Conservation (phyloP, 495 filamentous ascomycete species). For the Apodospora peruviana region DNA sequence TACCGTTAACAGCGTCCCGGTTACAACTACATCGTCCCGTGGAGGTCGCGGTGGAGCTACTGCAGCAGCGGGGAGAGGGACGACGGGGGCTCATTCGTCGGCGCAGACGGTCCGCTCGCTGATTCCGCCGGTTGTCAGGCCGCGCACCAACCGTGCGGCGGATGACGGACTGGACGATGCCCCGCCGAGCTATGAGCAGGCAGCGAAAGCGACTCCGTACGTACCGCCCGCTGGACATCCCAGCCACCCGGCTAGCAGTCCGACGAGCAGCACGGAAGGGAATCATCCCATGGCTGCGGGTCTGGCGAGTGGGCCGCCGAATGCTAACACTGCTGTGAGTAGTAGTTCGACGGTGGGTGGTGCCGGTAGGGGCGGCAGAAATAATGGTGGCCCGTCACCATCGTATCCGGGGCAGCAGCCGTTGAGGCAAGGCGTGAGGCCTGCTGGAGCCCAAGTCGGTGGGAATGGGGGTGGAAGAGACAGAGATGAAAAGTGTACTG, state of each 20-base stretch:
- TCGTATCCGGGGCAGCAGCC: neutral
- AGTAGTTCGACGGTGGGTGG: neutral
- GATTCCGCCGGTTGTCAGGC: conserved; percentile 23
- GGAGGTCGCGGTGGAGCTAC: conserved; percentile 4
- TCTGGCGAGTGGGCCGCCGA: conserved; percentile 3
- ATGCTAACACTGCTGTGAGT: too few relatives aligned
- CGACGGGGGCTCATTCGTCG: neutral
- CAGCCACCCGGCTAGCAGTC: conserved; percentile 43
- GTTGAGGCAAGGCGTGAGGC: neutral
- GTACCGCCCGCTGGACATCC: conserved; percentile 57
- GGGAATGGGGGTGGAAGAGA: neutral
- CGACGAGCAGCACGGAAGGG: too few relatives aligned
- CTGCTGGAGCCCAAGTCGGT: neutral
- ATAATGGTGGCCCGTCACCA: neutral
- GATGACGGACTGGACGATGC: conserved; percentile 56
- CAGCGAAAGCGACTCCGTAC: conserved; percentile 58
- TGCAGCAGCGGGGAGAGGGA: neutral
- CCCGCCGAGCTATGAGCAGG: conserved; percentile 80
- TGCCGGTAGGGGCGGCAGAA: neutral
- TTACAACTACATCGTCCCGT: conserved; percentile 2
- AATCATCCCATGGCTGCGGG: neutral
- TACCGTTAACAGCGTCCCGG: conserved; percentile 15
- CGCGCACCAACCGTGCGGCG: conserved; percentile 19
- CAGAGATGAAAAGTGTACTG: conserved; percentile 26
- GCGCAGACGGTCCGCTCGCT: conserved; percentile 39